Evolutionary conservation across 805 yeast genomes (phyloP).

Genomic region (Myxozyma melibiosi): DNA sequence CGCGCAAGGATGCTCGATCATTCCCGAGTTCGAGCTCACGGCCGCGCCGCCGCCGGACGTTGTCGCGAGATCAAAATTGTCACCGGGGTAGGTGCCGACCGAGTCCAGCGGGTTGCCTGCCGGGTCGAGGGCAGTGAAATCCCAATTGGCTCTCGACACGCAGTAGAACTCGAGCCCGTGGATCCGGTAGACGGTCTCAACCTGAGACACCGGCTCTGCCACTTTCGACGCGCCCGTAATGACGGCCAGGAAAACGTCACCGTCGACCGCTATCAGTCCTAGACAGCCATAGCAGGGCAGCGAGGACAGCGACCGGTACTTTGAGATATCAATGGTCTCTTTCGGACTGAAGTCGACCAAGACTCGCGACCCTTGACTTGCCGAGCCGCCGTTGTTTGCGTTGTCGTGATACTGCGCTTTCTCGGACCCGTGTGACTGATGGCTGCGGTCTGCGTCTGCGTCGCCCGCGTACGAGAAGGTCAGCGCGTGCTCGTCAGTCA

Average conservation of each 20-base stretch:
- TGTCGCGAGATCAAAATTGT: conserved; percentile 26
- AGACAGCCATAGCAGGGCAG: conserved; percentile 57
- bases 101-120: conserved; percentile 64
- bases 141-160: conserved; percentile 74
- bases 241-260: conserved; percentile 71
- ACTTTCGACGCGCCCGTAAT: conserved; percentile 76
- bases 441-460: conserved; percentile 14
- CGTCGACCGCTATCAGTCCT: conserved; percentile 73
- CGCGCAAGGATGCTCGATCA: conserved; percentile 73
- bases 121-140: conserved; percentile 66
- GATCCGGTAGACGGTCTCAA: conserved; percentile 78
- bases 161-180: conserved; percentile 86
- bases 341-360: conserved; percentile 52
- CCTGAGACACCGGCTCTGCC: conserved; percentile 72
- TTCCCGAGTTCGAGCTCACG: conserved; percentile 17
- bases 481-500: conserved; percentile 61
- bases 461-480: conserved; percentile 47
- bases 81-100: conserved; percentile 40
- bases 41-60: conserved; percentile 32
- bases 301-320: conserved; percentile 45
- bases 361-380: conserved; percentile 30
- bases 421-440: conserved; percentile 6
- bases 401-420: not conserved
- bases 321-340: conserved; percentile 44
- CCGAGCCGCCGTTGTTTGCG: not conserved